Percentiles rank a stretch among this genome's conserved stretches.
Evolutionary conservation across 208 protist species (phyloP).

Genomic region (Leishmania tarentolae): DNA sequence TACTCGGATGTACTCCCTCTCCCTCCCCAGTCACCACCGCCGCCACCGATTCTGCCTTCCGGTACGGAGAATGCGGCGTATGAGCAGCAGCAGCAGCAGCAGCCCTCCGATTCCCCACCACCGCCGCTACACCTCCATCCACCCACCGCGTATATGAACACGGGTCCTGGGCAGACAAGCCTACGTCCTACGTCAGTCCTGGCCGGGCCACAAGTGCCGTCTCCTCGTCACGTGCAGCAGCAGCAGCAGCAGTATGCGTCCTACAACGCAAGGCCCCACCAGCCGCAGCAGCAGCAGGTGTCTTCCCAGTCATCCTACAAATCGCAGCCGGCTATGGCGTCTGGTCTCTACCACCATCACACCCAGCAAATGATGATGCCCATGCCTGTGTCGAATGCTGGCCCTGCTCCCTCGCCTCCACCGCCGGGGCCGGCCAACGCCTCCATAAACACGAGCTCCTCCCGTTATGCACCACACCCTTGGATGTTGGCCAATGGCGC

Average conservation of each 20-base stretch:
- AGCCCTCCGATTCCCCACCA: neutral
- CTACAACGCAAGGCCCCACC: neutral
- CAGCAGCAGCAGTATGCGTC: constrained; percentile 7
- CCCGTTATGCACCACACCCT: neutral
- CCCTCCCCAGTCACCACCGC: constrained; percentile 15
- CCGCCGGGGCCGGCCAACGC: neutral
- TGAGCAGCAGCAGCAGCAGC: constrained; percentile 9
- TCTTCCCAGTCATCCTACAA: neutral
- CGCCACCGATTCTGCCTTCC: neutral
- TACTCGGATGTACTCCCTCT: constrained; percentile 1
- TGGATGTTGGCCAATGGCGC: neutral
- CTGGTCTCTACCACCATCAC: constrained; percentile 7
- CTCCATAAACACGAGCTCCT: neutral
- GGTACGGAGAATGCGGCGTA: neutral
- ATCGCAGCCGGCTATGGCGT: neutral
- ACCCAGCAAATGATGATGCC: neutral
- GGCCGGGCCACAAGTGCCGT: neutral
- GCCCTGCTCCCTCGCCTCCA: constrained; percentile 4
- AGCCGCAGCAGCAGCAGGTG: constrained; percentile 6
- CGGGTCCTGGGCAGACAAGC: neutral
- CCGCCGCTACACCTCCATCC: constrained; percentile 19
- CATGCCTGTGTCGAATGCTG: neutral
- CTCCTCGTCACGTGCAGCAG: constrained; percentile 10
- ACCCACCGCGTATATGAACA: constrained; percentile 28
- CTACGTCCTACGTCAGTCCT: neutral